These are phyloP conservation scores for Komagataella ulmi DNA, from an alignment of 805 yeast species.

Conservation along the genomic window DNA sequence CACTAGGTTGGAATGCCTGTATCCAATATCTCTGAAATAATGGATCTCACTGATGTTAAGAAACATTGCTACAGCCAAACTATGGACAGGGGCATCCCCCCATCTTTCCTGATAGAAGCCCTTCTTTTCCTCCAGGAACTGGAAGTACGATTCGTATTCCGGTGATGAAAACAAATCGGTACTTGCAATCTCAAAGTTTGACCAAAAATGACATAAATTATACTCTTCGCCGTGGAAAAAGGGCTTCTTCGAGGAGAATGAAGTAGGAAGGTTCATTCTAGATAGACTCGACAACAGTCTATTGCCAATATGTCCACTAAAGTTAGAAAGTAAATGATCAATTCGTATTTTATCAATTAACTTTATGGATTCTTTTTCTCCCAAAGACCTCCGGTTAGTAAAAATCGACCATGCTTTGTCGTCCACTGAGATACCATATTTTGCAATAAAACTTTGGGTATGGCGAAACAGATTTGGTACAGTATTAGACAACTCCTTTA, in stretches of 20 bases:
- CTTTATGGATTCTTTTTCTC: conserved; percentile 13
- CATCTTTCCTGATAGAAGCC: conserved; percentile 89
- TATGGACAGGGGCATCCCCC: conserved; percentile 97
- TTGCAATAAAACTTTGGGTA: conserved; percentile 49
- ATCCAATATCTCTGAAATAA: conserved; percentile 89
- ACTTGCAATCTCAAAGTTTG: conserved; percentile 85
- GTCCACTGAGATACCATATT: conserved; percentile 33
- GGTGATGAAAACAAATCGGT: conserved; percentile 60
- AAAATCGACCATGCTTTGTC: conserved; percentile 56
- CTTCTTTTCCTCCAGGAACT: conserved; percentile 53
- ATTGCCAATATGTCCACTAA: conserved; percentile 8
- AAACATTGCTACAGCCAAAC: conserved; percentile 72
- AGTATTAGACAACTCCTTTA: conserved; percentile 69
- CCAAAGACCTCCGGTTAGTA: conserved; percentile 15
- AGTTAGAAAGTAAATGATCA: conserved; percentile 5
- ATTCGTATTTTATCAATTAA: conserved; percentile 14
- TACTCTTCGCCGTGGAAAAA: conserved; percentile 53
- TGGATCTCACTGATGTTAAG: conserved; percentile 61
- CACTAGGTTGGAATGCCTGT: conserved; percentile 62
- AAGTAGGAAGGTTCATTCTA: neutral
- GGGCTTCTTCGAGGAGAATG: neutral
- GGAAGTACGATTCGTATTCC: conserved; percentile 53
- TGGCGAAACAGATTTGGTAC: conserved; percentile 70
- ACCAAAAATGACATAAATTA: conserved; percentile 83
- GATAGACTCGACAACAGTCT: neutral